Evolutionary conservation across 495 filamentous ascomycete genomes (phyloP).

Genomic region (Bathelium albidoporum): DNA sequence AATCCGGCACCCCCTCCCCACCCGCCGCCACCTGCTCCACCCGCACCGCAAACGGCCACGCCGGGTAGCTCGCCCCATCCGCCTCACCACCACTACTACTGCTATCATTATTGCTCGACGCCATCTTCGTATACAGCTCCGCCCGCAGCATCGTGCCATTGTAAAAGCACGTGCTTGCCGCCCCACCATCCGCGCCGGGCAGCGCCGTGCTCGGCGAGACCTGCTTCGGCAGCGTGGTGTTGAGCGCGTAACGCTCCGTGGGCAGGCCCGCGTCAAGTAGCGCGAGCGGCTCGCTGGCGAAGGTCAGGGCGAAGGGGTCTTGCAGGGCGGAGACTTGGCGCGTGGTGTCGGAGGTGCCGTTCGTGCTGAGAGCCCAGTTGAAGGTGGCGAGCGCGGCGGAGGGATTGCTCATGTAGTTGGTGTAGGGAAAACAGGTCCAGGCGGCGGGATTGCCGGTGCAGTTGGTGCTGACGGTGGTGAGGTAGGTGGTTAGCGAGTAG

Average conservation of each 20-base stretch:
- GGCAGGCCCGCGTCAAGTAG: constrained; percentile 26
- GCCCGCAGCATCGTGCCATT: constrained; percentile 39
- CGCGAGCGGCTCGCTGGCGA: constrained; percentile 31
- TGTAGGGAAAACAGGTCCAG: constrained; percentile 48
- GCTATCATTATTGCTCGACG: neutral
- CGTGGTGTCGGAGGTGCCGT: constrained; percentile 13
- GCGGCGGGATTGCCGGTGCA: constrained; percentile 42
- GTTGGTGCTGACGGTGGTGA: constrained; percentile 37
- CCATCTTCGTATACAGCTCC: constrained; percentile 43
- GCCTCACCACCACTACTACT: constrained; percentile 10
- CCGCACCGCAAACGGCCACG: constrained; percentile 42
- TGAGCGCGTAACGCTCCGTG: constrained; percentile 42
- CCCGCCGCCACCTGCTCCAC: constrained; percentile 35
- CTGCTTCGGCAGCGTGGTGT: constrained; percentile 33
- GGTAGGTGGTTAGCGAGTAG: constrained; percentile 45
- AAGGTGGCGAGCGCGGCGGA: constrained; percentile 36
- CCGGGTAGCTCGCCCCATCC: constrained; percentile 13
- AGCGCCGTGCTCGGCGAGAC: constrained; percentile 34
- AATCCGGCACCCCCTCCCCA: constrained; percentile 37
- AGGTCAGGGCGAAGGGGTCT: constrained; percentile 41
- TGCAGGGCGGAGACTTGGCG: constrained; percentile 24
- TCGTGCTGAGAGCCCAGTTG: constrained; percentile 44
- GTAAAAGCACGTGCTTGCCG: constrained; percentile 39
- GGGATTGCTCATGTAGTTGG: constrained; percentile 32
- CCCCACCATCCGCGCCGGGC: constrained; percentile 22